Percentiles rank a stretch among this genome's conserved stretches.
Evolutionary conservation across 2,329 filamentous ascomycete genomes (phyloP).

Genomic region (Pseudogymnoascus verrucosus): DNA sequence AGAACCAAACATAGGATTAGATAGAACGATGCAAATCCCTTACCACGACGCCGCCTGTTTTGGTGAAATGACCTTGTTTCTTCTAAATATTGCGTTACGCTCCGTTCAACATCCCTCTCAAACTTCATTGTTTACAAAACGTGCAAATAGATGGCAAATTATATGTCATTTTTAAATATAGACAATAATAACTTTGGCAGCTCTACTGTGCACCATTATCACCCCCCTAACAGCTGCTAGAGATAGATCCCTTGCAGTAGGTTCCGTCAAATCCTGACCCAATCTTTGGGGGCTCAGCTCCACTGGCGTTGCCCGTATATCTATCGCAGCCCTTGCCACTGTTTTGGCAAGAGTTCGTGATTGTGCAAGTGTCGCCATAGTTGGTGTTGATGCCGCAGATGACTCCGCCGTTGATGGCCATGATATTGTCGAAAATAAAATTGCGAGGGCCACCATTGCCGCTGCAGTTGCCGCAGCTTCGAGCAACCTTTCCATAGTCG

Average conservation of each 20-base stretch:
- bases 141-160: not conserved
- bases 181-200: not conserved
- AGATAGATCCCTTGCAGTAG: slow-evolving; percentile 24
- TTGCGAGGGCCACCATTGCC: slow-evolving; percentile 33
- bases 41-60: not conserved
- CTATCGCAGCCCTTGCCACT: slow-evolving; percentile 24
- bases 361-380: slow-evolving; percentile 39
- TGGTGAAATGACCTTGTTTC: not conserved
- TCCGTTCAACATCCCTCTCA: not conserved
- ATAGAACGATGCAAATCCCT: not conserved
- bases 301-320: slow-evolving; percentile 32
- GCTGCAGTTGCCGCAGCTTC: slow-evolving; percentile 43
- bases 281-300: slow-evolving; percentile 32
- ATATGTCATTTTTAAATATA: not conserved
- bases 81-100: too few species aligned
- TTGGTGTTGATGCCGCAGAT: slow-evolving; percentile 44
- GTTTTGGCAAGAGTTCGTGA: slow-evolving; percentile 31
- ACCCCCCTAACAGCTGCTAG: slow-evolving; percentile 8
- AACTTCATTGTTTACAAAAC: not conserved
- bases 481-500: slow-evolving; percentile 41
- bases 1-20: not conserved
- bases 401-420: slow-evolving; percentile 33
- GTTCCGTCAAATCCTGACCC: slow-evolving; percentile 31
- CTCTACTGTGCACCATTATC: not conserved
- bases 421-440: slow-evolving; percentile 37